Evolutionary conservation across 305 asterid genomes (phyloP), one percentile per base, ranked within the genome.

Genomic region (Petunia hybrid): DNA sequence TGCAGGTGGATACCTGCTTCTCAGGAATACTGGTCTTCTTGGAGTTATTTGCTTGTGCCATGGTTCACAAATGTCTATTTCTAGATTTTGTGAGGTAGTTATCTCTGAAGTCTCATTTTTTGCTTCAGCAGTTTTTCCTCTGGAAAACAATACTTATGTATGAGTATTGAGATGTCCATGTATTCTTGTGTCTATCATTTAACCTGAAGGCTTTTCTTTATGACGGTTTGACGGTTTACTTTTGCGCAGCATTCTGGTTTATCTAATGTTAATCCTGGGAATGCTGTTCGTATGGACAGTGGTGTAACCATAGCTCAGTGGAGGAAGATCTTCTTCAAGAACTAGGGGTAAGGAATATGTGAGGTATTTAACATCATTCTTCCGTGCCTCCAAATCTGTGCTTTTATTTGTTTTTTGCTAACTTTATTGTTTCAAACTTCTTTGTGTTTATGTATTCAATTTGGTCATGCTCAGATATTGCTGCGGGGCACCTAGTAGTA

Each of bases 11-110:
- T 85, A 81, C 76, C 85, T 91, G 73, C 82, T 85, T 87, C 87
- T 87, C 86, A 88, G 88, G 84, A 86, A 86, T 86, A 70, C 84
- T 78, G 91, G 88, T 78, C 83, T 89, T 82, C 89, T 89, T 85
- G 96, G 96, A 83, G 91, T 91, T 81, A 87, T 91, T 82, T 91
- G 96, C 82, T 68, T 88, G 36, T 91, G 96, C 91, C 96, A 91
- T 90, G 91, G 92, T 80, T 81, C 86, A 80, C 91, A 88, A 77
- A 91, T 89, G 93, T 91, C 96, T 35, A 70, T 91, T 80, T 76
- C 92, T 77, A 87, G 88, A 80, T 90, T 91, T 85, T 84, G 87
- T 13, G 88, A 91, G 93, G 96, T 91, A 85, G 53, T 81, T n/a
- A 63, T 42, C 73, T 66, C 40, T 79, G 76, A 39, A 48, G 51